Evolutionary conservation across 257 asterid genomes (phyloP), one percentile per base, ranked within the genome.

Genomic region (Avicennia marina): DNA sequence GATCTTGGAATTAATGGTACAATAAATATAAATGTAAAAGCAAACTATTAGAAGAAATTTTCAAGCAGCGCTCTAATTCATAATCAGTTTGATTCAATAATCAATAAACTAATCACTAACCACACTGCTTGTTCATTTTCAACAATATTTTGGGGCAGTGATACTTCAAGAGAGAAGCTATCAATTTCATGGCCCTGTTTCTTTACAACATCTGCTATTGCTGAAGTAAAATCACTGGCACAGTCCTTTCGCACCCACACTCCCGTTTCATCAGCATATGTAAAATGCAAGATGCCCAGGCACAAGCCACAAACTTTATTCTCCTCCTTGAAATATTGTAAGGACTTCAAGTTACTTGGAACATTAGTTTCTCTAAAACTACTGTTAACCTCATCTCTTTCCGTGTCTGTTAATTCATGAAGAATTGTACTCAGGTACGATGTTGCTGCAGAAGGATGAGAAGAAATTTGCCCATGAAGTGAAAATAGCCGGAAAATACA

Each of bases 251-350:
- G 69, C 56, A 75, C 68, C 45, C 67, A 47, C 6, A 53, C 29
- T 40, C 77, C 85, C n/a, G 43, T 70, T 32, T 76, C 80, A 65
- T 81, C 79, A 11, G 3, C 48, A 72, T 77, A 83, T 19, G 62
- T 57, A 77, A 81, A 87, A 70, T 85, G 88, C 84, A 90, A 71
- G 42, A 85, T 72, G 51, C 96, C 96, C 44, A 83, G 66, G 62
- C 96, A 90, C 24, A 79, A 70, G 53, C 75, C 75, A 75, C 98
- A 90, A 55, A 81, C 66, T 27, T 22, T 49, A 41, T 45, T 49
- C 53, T 70, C 80, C 54, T 69, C 83, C 44, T 62, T 58, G 31
- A 15, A 32, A 40, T 73, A 75, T 21, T 65, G 62, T 56, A 53
- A 42, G 41, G 65, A 51, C 36, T 58, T 54, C 19, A 36, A 60